phyloP scores from a whole-genome alignment of 139 green algal species.

The Medakamo hakoo region DNA sequence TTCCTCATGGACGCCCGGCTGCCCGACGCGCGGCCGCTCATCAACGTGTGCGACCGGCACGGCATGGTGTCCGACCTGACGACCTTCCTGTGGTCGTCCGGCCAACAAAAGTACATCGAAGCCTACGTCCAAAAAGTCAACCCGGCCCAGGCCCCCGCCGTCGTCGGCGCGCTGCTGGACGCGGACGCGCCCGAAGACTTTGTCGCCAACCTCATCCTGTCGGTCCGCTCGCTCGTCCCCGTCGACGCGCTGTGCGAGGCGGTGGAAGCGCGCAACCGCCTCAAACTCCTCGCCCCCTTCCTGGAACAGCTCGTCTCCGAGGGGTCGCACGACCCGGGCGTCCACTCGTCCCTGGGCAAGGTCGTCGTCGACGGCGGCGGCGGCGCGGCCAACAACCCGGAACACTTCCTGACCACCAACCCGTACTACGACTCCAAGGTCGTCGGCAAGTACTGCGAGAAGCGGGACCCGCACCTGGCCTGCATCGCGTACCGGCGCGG shows the following conservation, averaged over 20 bases:
- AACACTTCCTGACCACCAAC: conserved; percentile 99
- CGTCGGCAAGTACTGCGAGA: conserved; percentile 88
- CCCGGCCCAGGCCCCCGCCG: conserved; percentile 43
- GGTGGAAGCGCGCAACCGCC: conserved; percentile 60
- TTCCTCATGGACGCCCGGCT: conserved; percentile 99
- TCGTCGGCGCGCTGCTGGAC: conserved; percentile 94
- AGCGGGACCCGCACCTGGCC: conserved; percentile 90
- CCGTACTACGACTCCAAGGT: conserved; percentile 89
- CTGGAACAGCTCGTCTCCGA: conserved; percentile 96
- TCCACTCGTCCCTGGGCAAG: conserved; percentile 98
- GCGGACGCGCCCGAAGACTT: conserved; percentile 87
- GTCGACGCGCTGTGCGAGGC: conserved; percentile 59
- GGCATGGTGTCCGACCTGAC: conserved; percentile 92
- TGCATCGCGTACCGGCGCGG: conserved; percentile 94
- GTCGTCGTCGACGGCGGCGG: conserved; percentile 83
- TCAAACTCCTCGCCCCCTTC: conserved; percentile 93
- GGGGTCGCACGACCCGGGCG: conserved; percentile 70
- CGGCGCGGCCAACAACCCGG: conserved; percentile 98
- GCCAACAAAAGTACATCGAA: conserved; percentile 94
- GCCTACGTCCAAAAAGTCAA: conserved; percentile 98
- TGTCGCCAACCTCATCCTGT: conserved; percentile 96
- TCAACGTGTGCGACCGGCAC: conserved; percentile 98
- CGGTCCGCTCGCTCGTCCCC: conserved; percentile 74
- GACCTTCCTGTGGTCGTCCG: conserved; percentile 79
- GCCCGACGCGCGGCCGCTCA: conserved; percentile 88